Base-by-base conservation (phyloP, 345 rosid species). In the Hevea brasiliensis region DNA sequence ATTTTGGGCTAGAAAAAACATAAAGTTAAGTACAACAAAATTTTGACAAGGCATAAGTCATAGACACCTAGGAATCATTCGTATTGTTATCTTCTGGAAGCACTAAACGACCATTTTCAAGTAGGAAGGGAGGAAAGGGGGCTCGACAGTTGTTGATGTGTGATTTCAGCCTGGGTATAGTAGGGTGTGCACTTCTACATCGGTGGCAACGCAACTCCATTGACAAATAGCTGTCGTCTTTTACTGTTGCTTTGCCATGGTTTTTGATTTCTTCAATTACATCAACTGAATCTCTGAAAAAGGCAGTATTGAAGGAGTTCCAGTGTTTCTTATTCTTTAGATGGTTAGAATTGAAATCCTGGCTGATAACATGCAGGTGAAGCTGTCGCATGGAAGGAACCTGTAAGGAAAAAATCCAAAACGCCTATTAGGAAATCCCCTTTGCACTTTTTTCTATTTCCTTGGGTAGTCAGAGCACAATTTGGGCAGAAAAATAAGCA, bases 241-340 rank as follows among this genome's bases (percentile, higher is more conserved):
- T 81, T 58, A 85, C 11, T 17, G 76, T 78, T 65, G 92, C 94
- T 74, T 80, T 82, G 54, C 97, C 93, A 1, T 84, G 79, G 54
- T 72, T 81, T 51, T 67, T 80, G 9, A 92, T 79, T 81, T 91
- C 98, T 77, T 89, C 92, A 20, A 92, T 75, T 51, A 95, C 94
- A 69, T 92, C 98, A 2, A 86, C 86, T 1, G 98, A 92, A 82
- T 92, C 94, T 48, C 87, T 88, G 50, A 90, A 95, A 75, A 95
- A 92, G 0, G 85, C 81, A 12, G 94, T 79, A 47, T 83, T 92
- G 84, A 95, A 92, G 3, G 98, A 85, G 84, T 92, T 92, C 99
- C 98, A 95, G 54, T 92, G 98, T 83, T 89, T 92, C 86, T 92
- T 95, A 81, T 89, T 86, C 88, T 91, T 89, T 70, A 95, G 87